Conservation (phyloP, 371 early-diverging fungal genomes). For the Haplosporangium sp. region DNA sequence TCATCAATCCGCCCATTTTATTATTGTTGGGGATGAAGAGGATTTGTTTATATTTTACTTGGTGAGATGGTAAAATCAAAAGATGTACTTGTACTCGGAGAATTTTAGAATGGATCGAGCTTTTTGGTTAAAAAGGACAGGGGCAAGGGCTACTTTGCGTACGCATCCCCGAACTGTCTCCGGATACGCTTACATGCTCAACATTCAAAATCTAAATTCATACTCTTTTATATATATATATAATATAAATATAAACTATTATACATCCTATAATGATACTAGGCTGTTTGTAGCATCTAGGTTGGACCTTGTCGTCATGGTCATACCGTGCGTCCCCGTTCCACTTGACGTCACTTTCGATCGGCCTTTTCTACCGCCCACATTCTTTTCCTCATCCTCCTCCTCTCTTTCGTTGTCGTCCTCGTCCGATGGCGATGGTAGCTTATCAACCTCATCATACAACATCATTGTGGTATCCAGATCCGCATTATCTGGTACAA, state of each 20-base stretch:
- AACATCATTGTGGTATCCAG: conserved; percentile 41
- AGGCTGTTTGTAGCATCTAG: conserved; percentile 35
- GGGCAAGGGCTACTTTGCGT: too few species aligned
- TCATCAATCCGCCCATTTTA: too few species aligned
- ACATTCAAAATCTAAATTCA: too few species aligned
- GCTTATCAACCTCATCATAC: conserved; percentile 39
- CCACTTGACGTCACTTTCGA: conserved; percentile 1
- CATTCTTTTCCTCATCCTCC: conserved; percentile 25
- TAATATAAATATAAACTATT: background rate
- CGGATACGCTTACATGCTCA: too few species aligned
- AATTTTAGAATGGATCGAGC: too few species aligned
- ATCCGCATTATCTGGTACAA: conserved; percentile 20
- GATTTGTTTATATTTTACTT: too few species aligned
- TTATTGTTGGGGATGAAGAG: too few species aligned
- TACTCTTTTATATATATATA: too few species aligned
- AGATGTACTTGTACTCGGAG: too few species aligned
- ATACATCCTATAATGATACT: conserved; percentile 28
- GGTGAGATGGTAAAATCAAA: too few species aligned
- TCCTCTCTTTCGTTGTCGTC: conserved; percentile 35
- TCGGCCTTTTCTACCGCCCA: conserved; percentile 6
- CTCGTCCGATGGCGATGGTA: conserved; percentile 34
- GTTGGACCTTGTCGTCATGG: conserved; percentile 47
- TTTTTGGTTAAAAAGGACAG: too few species aligned
- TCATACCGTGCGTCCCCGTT: conserved; percentile 20
- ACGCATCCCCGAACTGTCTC: too few species aligned